Percentiles rank a stretch among this genome's conserved stretches.
phyloP scores from a whole-genome alignment of 1,139 yeast species.

The Trichomonascaceae sp. region DNA sequence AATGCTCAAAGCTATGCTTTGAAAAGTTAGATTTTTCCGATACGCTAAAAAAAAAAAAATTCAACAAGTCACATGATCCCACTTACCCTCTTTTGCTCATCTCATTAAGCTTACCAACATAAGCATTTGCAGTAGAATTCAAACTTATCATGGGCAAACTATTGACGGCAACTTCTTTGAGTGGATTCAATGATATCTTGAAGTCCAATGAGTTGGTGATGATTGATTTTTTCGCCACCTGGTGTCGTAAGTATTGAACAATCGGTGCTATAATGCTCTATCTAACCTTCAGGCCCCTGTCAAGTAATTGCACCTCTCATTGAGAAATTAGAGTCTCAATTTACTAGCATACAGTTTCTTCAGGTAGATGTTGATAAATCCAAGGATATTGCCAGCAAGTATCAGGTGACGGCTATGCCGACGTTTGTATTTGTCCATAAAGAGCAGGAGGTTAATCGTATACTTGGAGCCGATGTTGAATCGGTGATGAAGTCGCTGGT shows the following conservation, averaged over 20 bases:
- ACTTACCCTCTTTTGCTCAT: background rate
- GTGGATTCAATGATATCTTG: conserved; percentile 16
- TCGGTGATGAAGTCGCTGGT: conserved; percentile 14
- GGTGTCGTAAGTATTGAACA: conserved; percentile 54
- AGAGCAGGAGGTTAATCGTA: conserved; percentile 56
- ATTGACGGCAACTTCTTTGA: conserved; percentile 13
- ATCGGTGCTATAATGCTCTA: background rate
- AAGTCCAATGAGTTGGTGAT: conserved; percentile 38
- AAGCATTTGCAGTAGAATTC: background rate
- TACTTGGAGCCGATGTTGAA: conserved; percentile 63
- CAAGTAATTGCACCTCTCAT: conserved; percentile 88
- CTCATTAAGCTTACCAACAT: background rate
- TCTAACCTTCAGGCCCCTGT: conserved; percentile 57
- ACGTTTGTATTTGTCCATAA: conserved; percentile 70
- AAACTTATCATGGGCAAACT: conserved; percentile 12
- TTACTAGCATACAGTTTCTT: conserved; percentile 45
- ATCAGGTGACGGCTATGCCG: conserved; percentile 80
- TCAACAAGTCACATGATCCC: background rate
- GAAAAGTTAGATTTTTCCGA: background rate
- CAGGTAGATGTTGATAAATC: conserved; percentile 61
- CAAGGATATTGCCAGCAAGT: conserved; percentile 59
- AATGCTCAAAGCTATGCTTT: background rate
- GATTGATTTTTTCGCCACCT: conserved; percentile 86
- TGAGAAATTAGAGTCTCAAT: conserved; percentile 49
- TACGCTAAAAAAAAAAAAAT: conserved; percentile 1